Percentiles rank a stretch among this genome's conserved stretches.
These are phyloP conservation scores for Fulvia fulva DNA, from an alignment of 2,329 filamentous ascomycete species.

Conservation along the genomic window DNA sequence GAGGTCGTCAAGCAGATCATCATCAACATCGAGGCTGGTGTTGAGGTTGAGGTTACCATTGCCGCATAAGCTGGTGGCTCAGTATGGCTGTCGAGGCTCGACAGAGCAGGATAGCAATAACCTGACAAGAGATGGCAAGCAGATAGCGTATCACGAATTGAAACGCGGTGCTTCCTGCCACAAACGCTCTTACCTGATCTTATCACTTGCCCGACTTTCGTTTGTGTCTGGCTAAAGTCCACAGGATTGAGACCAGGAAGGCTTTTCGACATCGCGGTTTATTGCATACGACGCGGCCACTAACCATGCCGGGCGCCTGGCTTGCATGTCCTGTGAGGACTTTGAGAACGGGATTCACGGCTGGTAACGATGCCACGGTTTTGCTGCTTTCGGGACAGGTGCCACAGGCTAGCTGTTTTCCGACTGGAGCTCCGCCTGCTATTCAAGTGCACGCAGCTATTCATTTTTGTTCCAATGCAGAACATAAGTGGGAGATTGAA, in stretches of 20 bases:
- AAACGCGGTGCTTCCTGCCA: not conserved
- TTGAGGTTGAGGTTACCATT: constrained; percentile 91
- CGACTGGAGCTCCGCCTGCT: no score
- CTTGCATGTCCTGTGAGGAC: not conserved
- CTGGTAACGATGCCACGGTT: no score
- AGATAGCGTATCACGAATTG: not conserved
- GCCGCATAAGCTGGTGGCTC: constrained; percentile 57
- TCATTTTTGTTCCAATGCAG: not conserved
- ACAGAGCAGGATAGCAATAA: not conserved
- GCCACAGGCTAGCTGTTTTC: no score
- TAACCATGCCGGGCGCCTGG: not conserved
- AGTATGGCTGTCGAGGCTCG: constrained; percentile 2
- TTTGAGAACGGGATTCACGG: no score
- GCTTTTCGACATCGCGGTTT: no score
- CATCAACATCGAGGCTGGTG: constrained; percentile 91
- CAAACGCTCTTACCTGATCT: not conserved
- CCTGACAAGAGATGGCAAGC: constrained; percentile 4
- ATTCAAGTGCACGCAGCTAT: no score
- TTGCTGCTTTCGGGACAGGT: no score
- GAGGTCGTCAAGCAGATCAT: constrained; percentile 97
- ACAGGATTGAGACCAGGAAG: no score
- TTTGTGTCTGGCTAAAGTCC: not conserved
- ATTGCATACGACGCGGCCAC: not conserved
- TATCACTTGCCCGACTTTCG: not conserved
- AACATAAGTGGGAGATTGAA: not conserved